Conservation (phyloP, 768 basidiomycete genomes). For the Termitomyces sp. region DNA sequence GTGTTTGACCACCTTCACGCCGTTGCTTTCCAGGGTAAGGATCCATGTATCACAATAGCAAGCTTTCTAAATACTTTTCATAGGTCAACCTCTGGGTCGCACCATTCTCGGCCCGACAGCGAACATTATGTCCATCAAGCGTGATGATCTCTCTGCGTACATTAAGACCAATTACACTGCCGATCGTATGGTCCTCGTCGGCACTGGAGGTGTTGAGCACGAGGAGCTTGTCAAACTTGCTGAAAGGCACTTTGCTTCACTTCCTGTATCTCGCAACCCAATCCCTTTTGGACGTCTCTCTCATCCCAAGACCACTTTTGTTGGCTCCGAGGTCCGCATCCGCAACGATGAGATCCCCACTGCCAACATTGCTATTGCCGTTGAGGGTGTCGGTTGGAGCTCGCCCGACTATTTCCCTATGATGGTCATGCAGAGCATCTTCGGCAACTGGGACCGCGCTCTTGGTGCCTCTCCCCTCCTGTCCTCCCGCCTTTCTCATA, state of each 20-base stretch:
- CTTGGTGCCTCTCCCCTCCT: constrained; percentile 88
- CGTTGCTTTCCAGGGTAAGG: constrained; percentile 88
- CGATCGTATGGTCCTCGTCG: constrained; percentile 98
- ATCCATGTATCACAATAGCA: constrained; percentile 10
- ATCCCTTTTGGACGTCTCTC: constrained; percentile 82
- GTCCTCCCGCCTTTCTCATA: constrained; percentile 87
- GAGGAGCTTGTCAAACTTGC: constrained; percentile 90
- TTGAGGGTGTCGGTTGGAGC: constrained; percentile 97
- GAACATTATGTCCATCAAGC: constrained; percentile 94
- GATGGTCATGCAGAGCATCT: constrained; percentile 96
- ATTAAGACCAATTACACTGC: constrained; percentile 98
- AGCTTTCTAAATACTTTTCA: background rate
- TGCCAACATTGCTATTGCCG: constrained; percentile 92
- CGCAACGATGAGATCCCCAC: constrained; percentile 90
- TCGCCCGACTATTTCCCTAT: constrained; percentile 99
- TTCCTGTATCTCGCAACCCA: constrained; percentile 85
- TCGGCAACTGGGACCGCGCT: constrained; percentile 99
- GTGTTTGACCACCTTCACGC: constrained; percentile 98
- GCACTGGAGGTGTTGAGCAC: constrained; percentile 94
- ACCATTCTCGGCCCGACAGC: constrained; percentile 96
- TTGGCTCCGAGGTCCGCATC: constrained; percentile 93
- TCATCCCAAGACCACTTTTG: constrained; percentile 75
- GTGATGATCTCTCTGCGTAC: constrained; percentile 83
- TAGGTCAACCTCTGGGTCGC: constrained; percentile 92
- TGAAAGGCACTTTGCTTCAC: constrained; percentile 85